Conservation (phyloP, 2,329 filamentous ascomycete species). For the Chrysoporthe puriensis region DNA sequence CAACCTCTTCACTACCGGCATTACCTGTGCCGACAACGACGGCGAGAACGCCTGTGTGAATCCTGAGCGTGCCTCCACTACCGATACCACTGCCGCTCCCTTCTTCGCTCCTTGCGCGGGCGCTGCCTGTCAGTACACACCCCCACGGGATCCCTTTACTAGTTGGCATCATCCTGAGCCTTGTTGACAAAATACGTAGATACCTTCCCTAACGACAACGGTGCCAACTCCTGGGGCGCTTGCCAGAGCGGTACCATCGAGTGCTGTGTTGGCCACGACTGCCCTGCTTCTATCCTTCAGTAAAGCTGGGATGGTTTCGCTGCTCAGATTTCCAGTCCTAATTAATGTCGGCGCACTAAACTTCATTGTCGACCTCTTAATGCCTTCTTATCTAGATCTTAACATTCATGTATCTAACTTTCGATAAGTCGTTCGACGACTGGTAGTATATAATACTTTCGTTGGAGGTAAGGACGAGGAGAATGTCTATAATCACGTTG, state of each 20-base stretch:
- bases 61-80: slow-evolving; percentile 26
- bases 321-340: background rate
- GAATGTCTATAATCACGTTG: background rate
- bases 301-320: background rate
- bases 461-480: background rate
- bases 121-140: slow-evolving; percentile 1
- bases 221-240: slow-evolving; percentile 29
- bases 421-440: background rate
- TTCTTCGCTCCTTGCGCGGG: slow-evolving; percentile 28
- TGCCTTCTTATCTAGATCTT: background rate
- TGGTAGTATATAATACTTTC: background rate
- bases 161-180: background rate
- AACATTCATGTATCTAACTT: background rate
- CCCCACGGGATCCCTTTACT: background rate
- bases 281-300: slow-evolving; percentile 12
- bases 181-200: background rate
- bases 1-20: slow-evolving; percentile 27
- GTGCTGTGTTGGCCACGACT: slow-evolving; percentile 16
- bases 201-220: slow-evolving; percentile 27
- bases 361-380: background rate
- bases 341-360: background rate
- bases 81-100: slow-evolving; percentile 16
- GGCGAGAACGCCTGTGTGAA: slow-evolving; percentile 30
- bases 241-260: slow-evolving; percentile 20
- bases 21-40: slow-evolving; percentile 29